Base-by-base conservation (phyloP, 208 protist species). In the Porcisia hertigi region DNA sequence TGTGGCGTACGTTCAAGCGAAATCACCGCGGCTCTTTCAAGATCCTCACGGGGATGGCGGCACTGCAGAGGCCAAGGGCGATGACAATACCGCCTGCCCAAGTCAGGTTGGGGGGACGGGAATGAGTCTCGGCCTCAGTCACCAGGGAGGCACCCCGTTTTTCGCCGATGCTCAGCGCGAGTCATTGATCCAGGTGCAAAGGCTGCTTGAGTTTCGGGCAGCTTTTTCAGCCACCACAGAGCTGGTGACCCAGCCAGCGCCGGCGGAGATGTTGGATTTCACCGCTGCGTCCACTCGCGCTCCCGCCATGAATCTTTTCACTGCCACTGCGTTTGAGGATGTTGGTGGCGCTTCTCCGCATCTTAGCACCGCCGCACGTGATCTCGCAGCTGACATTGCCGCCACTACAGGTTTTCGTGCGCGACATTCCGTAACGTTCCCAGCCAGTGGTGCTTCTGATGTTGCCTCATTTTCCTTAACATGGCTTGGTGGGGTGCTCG, bases 361-460 rank as follows among this genome's bases (percentile, higher is more conserved):
- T 39, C 57, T 78, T 20, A 59, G 78, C 11, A 36, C 57, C 16
- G 78, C 78, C n/a, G 78, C 78, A 39, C 66, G 71, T 23, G 78
- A 71, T 2, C 63, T 82, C 49, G 78, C 78, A 36, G 59, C 58
- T 0, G 78, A 82, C 53, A 78, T 82, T 47, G 59, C 78, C 41
- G 78, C 78, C 52, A 75, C 73, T 1, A 77, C 71, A n/a, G 52
- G 25, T 20, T 6, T 57, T 52, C 20, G 47, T 73, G 3, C 62
- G 23, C 8, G 25, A 34, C 34, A 47, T 41, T 43, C 55, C 4
- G 64, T 3, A 6, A 36, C 60, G 43, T 52, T 34, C 20, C 45
- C 45, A 5, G 36, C 53, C n/a, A 8, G 63, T 43, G 16, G 41
- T 49, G 63, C n/a, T 52, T 25, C 57, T 34, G 54, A 39, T 18